A percentile compares a stretch with the other conserved stretches of the same genome.
phyloP scores from a whole-genome alignment of 2,329 filamentous ascomycete species.

The Ceratocystis alfenasii region DNA sequence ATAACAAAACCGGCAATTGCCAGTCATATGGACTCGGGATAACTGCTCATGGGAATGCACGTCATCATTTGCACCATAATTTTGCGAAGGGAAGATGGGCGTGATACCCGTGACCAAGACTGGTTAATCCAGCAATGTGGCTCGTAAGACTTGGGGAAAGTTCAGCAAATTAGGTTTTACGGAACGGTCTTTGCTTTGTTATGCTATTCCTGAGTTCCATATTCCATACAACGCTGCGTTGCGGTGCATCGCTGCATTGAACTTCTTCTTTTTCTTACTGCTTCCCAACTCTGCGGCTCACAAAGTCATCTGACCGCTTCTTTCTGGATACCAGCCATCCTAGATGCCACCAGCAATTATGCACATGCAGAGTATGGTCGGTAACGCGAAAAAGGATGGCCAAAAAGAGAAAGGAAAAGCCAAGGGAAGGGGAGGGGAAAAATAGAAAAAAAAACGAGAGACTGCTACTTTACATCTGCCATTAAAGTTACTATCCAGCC shows the following conservation, averaged over 20 bases:
- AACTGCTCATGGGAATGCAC: background rate
- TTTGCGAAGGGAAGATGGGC: background rate
- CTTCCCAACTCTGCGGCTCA: background rate
- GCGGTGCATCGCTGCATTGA: too few relatives aligned
- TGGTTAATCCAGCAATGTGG: background rate
- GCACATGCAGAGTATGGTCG: conserved; percentile 10
- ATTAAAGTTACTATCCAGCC: background rate
- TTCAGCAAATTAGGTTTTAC: background rate
- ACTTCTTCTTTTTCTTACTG: background rate
- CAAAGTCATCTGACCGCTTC: conserved; percentile 2
- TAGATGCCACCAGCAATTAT: background rate
- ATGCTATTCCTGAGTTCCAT: background rate
- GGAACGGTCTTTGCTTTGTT: background rate
- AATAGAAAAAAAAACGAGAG: background rate
- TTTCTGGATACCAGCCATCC: conserved; percentile 1
- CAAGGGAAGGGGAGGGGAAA: background rate
- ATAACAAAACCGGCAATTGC: background rate
- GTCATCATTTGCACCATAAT: background rate
- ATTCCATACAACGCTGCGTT: background rate
- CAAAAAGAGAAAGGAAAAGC: conserved; percentile 1
- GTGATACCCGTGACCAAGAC: background rate
- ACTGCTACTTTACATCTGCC: background rate
- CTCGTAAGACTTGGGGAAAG: background rate
- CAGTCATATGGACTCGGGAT: background rate
- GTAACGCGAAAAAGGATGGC: background rate